Percentiles rank a stretch among this genome's conserved stretches.
phyloP scores from a whole-genome alignment of 495 filamentous ascomycete species.

The Podospora didyma region DNA sequence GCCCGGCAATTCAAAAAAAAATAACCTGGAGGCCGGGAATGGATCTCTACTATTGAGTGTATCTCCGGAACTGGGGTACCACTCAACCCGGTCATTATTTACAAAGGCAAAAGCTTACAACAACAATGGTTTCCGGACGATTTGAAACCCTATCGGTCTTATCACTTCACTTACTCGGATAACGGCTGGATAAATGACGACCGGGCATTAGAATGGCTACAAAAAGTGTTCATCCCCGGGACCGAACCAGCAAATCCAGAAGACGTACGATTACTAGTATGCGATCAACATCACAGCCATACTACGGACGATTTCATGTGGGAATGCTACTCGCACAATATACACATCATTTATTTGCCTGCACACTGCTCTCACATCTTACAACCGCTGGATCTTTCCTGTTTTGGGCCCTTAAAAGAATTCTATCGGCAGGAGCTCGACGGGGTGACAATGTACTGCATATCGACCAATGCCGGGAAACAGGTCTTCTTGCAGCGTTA shows the following conservation, averaged over 20 bases:
- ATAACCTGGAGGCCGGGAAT: background rate
- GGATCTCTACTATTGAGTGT: constrained; percentile 2
- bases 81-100: constrained; percentile 4
- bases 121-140: constrained; percentile 5
- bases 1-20: background rate
- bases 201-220: constrained; percentile 6
- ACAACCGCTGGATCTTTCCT: constrained; percentile 25
- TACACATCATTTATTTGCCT: constrained; percentile 8
- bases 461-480: no score
- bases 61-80: constrained; percentile 1
- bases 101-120: constrained; percentile 13
- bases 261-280: constrained; percentile 21
- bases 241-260: constrained; percentile 11
- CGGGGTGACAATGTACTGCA: no score
- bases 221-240: constrained; percentile 10
- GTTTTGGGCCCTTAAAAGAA: no score
- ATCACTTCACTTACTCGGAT: constrained; percentile 1
- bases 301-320: constrained; percentile 8
- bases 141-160: background rate
- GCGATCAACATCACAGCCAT: constrained; percentile 24
- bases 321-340: constrained; percentile 6
- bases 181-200: constrained; percentile 10
- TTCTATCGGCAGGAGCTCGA: no score
- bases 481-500: no score
- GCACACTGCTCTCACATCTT: constrained; percentile 6